Conservation (phyloP, 208 protist species). For the Giardia muris region DNA sequence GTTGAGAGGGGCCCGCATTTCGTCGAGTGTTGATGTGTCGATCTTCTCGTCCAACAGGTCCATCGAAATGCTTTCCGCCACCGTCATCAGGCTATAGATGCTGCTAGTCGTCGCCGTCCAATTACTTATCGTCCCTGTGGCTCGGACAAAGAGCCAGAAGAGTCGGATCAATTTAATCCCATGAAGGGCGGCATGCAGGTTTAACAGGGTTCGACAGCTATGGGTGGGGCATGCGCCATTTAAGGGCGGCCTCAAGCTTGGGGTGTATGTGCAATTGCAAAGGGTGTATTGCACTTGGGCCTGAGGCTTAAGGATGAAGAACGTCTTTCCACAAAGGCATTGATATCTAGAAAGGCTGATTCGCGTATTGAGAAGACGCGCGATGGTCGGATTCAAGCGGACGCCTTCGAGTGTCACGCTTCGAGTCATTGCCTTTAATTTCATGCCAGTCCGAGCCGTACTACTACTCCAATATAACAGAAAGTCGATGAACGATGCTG, state of each 20-base stretch:
- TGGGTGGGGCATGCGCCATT: background rate
- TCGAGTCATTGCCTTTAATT: background rate
- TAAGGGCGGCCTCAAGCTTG: background rate
- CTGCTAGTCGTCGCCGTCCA: background rate
- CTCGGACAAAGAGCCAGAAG: background rate
- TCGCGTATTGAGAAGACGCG: background rate
- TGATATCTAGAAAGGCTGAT: background rate
- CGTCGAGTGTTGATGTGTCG: background rate
- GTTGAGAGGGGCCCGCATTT: background rate
- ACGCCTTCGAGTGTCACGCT: background rate
- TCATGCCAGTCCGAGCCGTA: background rate
- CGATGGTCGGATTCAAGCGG: background rate
- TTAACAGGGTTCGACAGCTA: background rate
- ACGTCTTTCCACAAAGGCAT: slow-evolving; percentile 2
- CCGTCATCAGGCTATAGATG: background rate
- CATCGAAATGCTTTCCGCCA: background rate
- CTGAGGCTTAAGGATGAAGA: background rate
- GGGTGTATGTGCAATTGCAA: background rate
- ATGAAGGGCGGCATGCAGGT: background rate
- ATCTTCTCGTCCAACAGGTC: background rate
- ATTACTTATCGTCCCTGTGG: background rate
- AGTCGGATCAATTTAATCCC: background rate
- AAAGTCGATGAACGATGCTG: background rate
- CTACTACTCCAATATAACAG: background rate
- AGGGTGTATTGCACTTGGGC: too few relatives aligned